Evolutionary conservation across 495 filamentous ascomycete genomes (phyloP), one percentile per base, ranked within the genome.

Genomic region (Penicillium egyptiacum): DNA sequence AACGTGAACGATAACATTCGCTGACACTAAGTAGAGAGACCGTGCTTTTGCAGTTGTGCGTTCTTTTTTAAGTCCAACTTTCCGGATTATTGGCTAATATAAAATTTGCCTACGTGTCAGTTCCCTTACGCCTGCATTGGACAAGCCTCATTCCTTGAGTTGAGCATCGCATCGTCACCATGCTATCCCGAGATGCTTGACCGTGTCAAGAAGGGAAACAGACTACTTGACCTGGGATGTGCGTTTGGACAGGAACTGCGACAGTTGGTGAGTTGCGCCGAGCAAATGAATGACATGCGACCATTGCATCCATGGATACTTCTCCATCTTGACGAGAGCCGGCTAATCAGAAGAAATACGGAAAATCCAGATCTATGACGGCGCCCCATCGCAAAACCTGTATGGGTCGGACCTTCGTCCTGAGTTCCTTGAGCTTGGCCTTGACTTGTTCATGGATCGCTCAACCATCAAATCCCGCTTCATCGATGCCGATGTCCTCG

Each of bases 221-320:
- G 51, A 14, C 25, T 83, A 25, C 70, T 84, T n/a, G 80, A 82
- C 39, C 60, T 78, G 1, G 79, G 79, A 0, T 81, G 77, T 54
- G 81, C 76, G 45, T 72, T 82, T 40, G 80, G 78, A 17, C 78
- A 81, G 52, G 81, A 79, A 46, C 31, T 84, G 17, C 80, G 81
- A 2, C 52, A 37, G 16, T 30, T 55, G 51, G 57, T 58, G 5
- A 51, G 73, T 74, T 9, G 9, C 3, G 28, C 10, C 28, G 28
- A 30, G 28, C 9, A 37, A 4, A 9, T 14, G 40, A 42, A 42
- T 42, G 0, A 4, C 28, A 42, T 4, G 1, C 40, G 8, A 22
- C 17, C 1, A 42, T 23, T 19, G 1, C 6, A 14, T 20, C 5
- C n/a, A n/a, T n/a, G n/a, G n/a, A n/a, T n/a, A n/a, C 20, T n/a